These are phyloP conservation scores for Golubevia sp. DNA, from an alignment of 1,284 basidiomycete species.

Conservation along the genomic window DNA sequence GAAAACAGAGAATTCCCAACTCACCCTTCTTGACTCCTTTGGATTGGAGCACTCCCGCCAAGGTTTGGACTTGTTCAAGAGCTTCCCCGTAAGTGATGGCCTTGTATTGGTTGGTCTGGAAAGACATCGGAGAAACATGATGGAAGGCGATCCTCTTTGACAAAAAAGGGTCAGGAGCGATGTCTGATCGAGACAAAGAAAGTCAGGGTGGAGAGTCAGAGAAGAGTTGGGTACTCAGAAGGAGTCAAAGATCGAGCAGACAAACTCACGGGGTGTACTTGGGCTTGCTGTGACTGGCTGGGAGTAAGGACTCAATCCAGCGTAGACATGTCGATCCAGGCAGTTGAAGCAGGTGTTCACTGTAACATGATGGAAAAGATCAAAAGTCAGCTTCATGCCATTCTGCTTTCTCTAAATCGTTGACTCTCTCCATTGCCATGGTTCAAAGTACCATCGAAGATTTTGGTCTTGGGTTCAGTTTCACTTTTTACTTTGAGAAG, in stretches of 20 bases:
- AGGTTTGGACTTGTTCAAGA: slow-evolving; percentile 36
- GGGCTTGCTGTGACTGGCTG: no score
- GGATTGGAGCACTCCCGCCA: slow-evolving; percentile 40
- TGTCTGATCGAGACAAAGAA: no score
- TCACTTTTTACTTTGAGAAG: no score
- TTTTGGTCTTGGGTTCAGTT: no score
- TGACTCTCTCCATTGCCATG: no score
- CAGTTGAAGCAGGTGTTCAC: slow-evolving; percentile 34
- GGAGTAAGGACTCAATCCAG: background rate
- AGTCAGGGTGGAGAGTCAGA: no score
- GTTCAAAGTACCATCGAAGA: no score
- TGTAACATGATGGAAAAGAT: no score
- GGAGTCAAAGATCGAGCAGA: slow-evolving; percentile 22
- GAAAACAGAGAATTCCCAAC: no score
- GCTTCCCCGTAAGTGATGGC: slow-evolving; percentile 43
- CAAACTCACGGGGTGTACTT: slow-evolving; percentile 8
- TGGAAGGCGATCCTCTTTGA: slow-evolving; percentile 33
- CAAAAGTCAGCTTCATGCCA: no score
- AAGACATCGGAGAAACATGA: slow-evolving; percentile 39
- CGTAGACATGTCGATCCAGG: slow-evolving; percentile 29
- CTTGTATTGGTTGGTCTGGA: slow-evolving; percentile 26
- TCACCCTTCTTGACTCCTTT: slow-evolving; percentile 43
- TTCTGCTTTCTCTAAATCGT: no score
- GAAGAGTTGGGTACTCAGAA: slow-evolving; percentile 30
- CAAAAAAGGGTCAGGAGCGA: slow-evolving; percentile 17